Base-by-base conservation (phyloP, 2,329 filamentous ascomycete species). In the Ophiostoma sp. region DNA sequence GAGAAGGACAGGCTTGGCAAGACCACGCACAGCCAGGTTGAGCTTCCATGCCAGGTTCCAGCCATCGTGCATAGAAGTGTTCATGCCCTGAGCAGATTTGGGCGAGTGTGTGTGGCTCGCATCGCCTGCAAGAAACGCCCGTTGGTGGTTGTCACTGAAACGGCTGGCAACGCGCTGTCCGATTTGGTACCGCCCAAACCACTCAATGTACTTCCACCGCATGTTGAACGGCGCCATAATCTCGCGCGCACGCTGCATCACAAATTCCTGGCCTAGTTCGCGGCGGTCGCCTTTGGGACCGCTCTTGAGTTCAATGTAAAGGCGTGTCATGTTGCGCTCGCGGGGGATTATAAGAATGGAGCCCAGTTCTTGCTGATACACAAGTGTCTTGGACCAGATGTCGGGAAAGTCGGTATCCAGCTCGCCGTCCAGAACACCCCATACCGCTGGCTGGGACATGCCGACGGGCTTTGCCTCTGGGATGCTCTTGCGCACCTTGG, bases 271-370 rank as follows among this genome's bases (percentile, higher is more conserved):
- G 82, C 80, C 44, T 81, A 79, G 31, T 84, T 76, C 33, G 81
- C 70, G 71, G 5, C 72, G 68, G 68, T 71, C 72, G 64, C 41
- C 70, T 48, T 69, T 69, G 77, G 13, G 77, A 76, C 66, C 72
- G 73, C 79, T 73, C 73, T 86, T 86, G 69, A 86, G 81, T 77
- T 87, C 84, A 71, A 86, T 85, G 74, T 86, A 87, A 75, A 87
- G 81, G 65, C 90, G 85, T 0, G 89, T 92, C 84, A 92, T 87
- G 75, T 90, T 90, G 60, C 88, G 83, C 77, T 92, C 90, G 54
- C 90, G 85, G 4, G 90, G 90, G 69, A 92, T 89, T 77, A 90
- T 89, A n/a, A 92, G 82, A 65, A 92, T 87, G 0, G 89, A 90
- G 2, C 90, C 90, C 64, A 87, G 83, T 71, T 86, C 83, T 72